Evolutionary conservation across 805 yeast genomes (phyloP).

Genomic region (Scheffersomyces amazonensis): DNA sequence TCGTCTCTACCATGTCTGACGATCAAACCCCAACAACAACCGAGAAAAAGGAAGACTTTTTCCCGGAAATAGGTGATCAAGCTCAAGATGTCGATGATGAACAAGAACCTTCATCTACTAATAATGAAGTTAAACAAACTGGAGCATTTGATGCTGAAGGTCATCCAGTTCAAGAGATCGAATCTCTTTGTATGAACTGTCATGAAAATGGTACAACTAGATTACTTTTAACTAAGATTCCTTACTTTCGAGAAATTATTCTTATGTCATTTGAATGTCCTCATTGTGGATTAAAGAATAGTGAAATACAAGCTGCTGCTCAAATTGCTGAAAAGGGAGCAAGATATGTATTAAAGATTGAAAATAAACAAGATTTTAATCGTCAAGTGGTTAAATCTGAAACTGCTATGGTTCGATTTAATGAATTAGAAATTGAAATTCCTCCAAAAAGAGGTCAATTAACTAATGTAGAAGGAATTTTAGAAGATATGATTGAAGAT

Average conservation of each 20-base stretch:
- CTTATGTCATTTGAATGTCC: constrained; percentile 95
- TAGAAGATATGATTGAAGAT: constrained; percentile 81
- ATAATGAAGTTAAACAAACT: constrained; percentile 54
- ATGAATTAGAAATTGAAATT: constrained; percentile 86
- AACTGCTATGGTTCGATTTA: constrained; percentile 73
- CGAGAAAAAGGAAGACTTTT: constrained; percentile 14
- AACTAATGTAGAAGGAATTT: constrained; percentile 87
- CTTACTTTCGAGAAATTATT: constrained; percentile 86
- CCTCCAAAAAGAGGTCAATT: constrained; percentile 94
- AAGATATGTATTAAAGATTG: constrained; percentile 67
- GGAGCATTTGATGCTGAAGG: constrained; percentile 85
- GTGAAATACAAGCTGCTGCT: constrained; percentile 95
- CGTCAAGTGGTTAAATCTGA: constrained; percentile 93
- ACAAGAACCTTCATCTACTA: constrained; percentile 7
- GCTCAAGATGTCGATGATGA: constrained; percentile 17
- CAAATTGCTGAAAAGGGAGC: constrained; percentile 87
- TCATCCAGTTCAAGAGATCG: constrained; percentile 92
- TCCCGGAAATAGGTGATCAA: constrained; percentile 39
- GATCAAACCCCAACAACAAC: constrained; percentile 6
- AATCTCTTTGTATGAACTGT: constrained; percentile 96
- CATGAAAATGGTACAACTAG: constrained; percentile 81
- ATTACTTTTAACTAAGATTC: constrained; percentile 81
- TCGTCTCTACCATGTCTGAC: constrained; percentile 3
- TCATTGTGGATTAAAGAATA: constrained; percentile 87
- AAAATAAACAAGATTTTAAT: constrained; percentile 67